A percentile compares a stretch with the other conserved stretches of the same genome.
Evolutionary conservation across 208 protist species (phyloP).

Genomic region (Balamuthia mandrillaris): DNA sequence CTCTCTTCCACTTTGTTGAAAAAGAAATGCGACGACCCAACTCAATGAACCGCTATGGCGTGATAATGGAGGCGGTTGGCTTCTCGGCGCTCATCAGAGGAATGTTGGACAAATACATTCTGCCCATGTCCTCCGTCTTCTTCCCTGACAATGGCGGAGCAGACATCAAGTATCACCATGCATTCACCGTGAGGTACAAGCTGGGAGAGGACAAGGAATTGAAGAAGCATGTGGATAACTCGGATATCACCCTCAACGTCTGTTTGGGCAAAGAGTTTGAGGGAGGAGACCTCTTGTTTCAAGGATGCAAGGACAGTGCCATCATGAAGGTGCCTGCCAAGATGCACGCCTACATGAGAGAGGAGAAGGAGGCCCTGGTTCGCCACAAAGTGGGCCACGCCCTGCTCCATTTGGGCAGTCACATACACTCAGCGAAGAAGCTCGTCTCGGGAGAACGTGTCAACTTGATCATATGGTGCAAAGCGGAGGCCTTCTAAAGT

Average conservation of each 20-base stretch:
- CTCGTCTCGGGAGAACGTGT: neutral
- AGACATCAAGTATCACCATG: neutral
- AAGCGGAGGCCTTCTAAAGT: neutral
- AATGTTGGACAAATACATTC: neutral
- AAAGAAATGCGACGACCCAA: slow-evolving; percentile 2
- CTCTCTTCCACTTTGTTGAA: too few relatives aligned
- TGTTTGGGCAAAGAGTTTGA: slow-evolving; percentile 10
- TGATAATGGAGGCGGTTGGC: neutral
- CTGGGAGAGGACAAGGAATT: slow-evolving; percentile 1
- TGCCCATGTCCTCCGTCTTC: neutral
- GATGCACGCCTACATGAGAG: neutral
- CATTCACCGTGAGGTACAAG: slow-evolving; percentile 6
- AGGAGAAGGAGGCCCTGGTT: slow-evolving; percentile 1
- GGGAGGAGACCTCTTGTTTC: slow-evolving; percentile 7
- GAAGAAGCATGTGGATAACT: neutral
- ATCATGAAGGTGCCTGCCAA: neutral
- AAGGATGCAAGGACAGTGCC: slow-evolving; percentile 6
- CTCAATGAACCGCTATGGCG: slow-evolving; percentile 13
- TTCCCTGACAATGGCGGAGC: neutral
- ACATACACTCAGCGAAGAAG: slow-evolving; percentile 5
- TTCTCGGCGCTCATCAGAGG: neutral
- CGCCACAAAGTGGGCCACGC: neutral
- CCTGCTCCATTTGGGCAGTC: neutral
- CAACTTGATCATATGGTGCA: slow-evolving; percentile 22
- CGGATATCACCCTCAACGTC: slow-evolving; percentile 28